Base-by-base conservation (phyloP, 1,284 basidiomycete species). In the Pseudozyma pruni region DNA sequence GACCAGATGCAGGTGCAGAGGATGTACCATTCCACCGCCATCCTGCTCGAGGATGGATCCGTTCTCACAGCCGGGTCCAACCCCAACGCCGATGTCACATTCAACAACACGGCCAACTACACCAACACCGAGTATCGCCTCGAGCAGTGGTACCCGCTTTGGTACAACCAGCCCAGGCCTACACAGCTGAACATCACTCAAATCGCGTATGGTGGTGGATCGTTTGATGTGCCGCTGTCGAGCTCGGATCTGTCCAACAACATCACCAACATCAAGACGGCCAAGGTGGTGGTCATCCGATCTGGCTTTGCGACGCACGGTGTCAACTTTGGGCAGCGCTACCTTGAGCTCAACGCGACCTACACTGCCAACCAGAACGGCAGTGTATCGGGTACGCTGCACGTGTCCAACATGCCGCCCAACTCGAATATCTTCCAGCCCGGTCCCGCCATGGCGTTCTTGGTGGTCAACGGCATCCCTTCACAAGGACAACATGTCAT, bases 1-100 rank as follows among this genome's bases (percentile, higher is more conserved):
- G 88, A 88, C 10, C 84, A 85, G 1, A 91, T 89, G 75, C 70
- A 85, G 32, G 92, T 92, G 67, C 89, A 92, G 34, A 84, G 92
- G 41, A 78, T 94, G 80, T 94, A 94, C 80, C 92, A 94, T 68
- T 85, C 74, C 56, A 80, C 78, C 2, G 77, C 94, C 23, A 87
- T 96, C 40, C 88, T 96, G 41, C 89, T 92, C 16, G 76, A 83
- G 27, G 91, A 95, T 76, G 91, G 87, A 0, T 91, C 91, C 3
- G 88, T 97, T 38, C 83, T 96, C 55, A 87, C 95, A 62, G 91
- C 91, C 49, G 94, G 94, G n/a, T 93, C 91, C 20, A 96, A 96
- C 84, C 93, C 94, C 32, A 94, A 95, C 81, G 86, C 91, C 42
- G 93, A 96, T 75, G 91, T 68, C 10, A 50, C 54, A 11, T 49